Base-by-base conservation (phyloP, 306 rosid species). In the Astragalus glycyphyllos region DNA sequence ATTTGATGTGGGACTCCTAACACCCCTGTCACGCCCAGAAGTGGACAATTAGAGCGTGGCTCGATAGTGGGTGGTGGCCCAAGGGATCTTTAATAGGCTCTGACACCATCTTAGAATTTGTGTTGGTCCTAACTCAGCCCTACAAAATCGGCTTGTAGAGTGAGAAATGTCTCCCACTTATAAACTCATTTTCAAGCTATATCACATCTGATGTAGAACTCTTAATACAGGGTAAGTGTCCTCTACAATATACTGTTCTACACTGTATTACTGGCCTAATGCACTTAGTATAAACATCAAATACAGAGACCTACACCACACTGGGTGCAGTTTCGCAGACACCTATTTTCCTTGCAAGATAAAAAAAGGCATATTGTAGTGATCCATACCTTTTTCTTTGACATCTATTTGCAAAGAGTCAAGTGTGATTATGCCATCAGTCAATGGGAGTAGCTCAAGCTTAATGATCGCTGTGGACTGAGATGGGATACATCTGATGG, bases 391-490 rank as follows among this genome's bases (percentile, higher is more conserved):
- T 87, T 89, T 94, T 83, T 91, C 99, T 83, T 84, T 87, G 81
- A 94, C 96, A 82, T 94, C 87, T 79, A 94, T 87, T 68, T 91
- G 99, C 75, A 94, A 65, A 4, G 97, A 86, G 82, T 94, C 96
- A 4, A 94, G 90, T 9, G 88, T 89, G 77, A 94, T 90, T 77
- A 89, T 87, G 85, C 99, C 99, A 81, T 94, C 96, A 4, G 99
- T 94, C 81, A 94, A 76, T 8, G 99, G 99, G 81, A 94, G 97
- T 44, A 94, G 88, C 84, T 91, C 97, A 66, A 94, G 99, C 88
- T 89, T 94, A 82, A 94, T 79, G 80, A 95, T 91, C 51, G 97
- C 85, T 5, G 83, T 85, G 68, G 99, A 91, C 75, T 87, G 96
- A 48, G 97, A 83, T 6, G 99, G 99, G 73, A 94, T 82, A 75